These are phyloP conservation scores for Acacia concinna DNA, from an alignment of 331 rosid genomes.

Conservation along the genomic window DNA sequence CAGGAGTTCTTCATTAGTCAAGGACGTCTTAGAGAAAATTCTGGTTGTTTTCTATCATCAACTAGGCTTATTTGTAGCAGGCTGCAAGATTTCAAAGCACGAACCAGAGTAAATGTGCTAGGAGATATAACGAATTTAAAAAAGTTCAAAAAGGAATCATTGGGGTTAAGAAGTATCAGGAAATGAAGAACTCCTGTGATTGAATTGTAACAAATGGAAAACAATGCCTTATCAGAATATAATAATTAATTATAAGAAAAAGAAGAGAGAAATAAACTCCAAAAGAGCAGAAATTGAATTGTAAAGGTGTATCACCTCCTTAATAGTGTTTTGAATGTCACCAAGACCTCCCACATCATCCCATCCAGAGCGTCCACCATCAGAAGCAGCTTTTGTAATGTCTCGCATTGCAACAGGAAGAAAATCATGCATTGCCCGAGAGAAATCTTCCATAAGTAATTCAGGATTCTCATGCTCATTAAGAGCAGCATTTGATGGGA, in stretches of 20 bases:
- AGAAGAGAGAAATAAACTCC: neutral
- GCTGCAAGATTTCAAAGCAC: neutral
- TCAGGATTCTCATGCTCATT: slow-evolving; percentile 57
- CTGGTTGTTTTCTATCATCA: neutral
- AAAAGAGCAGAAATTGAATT: neutral
- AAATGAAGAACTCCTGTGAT: neutral
- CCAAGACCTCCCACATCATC: slow-evolving; percentile 93
- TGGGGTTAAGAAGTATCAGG: neutral
- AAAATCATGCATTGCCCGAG: slow-evolving; percentile 85
- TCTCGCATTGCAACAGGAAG: slow-evolving; percentile 97
- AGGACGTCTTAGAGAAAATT: neutral
- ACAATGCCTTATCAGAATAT: neutral
- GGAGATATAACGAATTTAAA: neutral
- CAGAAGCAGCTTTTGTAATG: slow-evolving; percentile 70
- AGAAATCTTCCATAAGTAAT: slow-evolving; percentile 72
- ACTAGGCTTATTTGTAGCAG: neutral
- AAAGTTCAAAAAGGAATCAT: neutral
- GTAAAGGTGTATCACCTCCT: slow-evolving; percentile 53
- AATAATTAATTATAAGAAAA: neutral
- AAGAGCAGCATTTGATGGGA: slow-evolving; percentile 46
- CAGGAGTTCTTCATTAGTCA: neutral
- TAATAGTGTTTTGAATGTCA: slow-evolving; percentile 77
- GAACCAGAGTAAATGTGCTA: neutral
- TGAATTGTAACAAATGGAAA: neutral
- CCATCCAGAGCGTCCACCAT: slow-evolving; percentile 91